Conservation (phyloP, 805 yeast species). For the Teunomyces cretensis region DNA sequence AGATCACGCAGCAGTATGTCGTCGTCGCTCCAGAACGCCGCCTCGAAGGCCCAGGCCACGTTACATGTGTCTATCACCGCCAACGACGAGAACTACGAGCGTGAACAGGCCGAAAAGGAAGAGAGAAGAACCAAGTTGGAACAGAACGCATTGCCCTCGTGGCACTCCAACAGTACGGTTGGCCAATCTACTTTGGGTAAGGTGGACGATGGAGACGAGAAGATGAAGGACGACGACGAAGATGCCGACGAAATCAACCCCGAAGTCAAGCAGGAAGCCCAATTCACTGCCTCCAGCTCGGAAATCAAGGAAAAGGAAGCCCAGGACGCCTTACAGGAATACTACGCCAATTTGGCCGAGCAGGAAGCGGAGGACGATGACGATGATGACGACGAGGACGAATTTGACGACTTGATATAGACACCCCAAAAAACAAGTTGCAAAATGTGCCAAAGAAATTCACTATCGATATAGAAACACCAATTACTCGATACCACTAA, state of each 20-base stretch:
- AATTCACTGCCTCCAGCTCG: conserved; percentile 1
- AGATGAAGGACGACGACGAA: conserved; percentile 15
- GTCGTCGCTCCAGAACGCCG: conserved; percentile 44
- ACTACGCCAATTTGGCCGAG: conserved; percentile 74
- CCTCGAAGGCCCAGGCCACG: conserved; percentile 74
- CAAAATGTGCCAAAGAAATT: no score
- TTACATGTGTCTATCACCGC: conserved; percentile 88
- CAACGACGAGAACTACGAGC: conserved; percentile 72
- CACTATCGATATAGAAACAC: no score
- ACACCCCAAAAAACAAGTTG: no score
- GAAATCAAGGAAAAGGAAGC: conserved; percentile 56
- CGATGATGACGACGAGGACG: conserved; percentile 36
- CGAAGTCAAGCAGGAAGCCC: conserved; percentile 8
- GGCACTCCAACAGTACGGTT: conserved; percentile 93
- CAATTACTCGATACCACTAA: no score
- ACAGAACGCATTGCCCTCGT: conserved; percentile 93
- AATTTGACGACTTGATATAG: conserved; percentile 28
- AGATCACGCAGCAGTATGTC: conserved; percentile 32
- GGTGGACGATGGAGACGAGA: conserved; percentile 49
- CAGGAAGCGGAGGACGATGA: conserved; percentile 62
- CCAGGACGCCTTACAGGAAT: conserved; percentile 64
- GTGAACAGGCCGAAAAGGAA: conserved; percentile 64
- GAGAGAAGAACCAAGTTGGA: conserved; percentile 69
- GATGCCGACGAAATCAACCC: conserved; percentile 6
- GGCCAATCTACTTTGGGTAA: conserved; percentile 63